Evolutionary conservation across 768 basidiomycete genomes (phyloP), one percentile per base, ranked within the genome.

Genomic region (Neoboletus subvelutipes): DNA sequence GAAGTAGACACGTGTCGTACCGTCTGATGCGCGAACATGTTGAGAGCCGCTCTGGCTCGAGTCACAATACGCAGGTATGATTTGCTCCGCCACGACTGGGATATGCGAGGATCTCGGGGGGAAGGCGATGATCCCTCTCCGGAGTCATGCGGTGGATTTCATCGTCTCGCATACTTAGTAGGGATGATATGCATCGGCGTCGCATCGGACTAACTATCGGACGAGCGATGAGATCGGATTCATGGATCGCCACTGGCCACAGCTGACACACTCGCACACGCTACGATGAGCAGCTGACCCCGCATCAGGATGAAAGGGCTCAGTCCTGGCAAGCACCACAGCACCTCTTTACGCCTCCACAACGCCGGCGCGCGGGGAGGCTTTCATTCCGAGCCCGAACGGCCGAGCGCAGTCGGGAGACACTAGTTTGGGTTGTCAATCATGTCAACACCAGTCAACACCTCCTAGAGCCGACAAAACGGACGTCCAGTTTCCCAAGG

Each of bases 201-300:
- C 40, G 17, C 39, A 49, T 51, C 62, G 62, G 50, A 49, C 22
- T 60, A 42, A 36, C 49, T 34, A 49, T 51, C 62, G 62, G 50
- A 49, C 22, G 61, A 42, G 41, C 49, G 55, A 39, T 47, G 34
- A 20, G 7, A 48, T 57, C 60, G 60, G 59, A 11, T 1, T 7
- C 34, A 6, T 36, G 34, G 15, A 17, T n/a, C 31, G 11, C 41
- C 41, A 15, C 1, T 34, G n/a, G n/a, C 39, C n/a, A 10, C n/a
- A n/a, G 34, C 34, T 36, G 22, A 34, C 33, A 17, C 12, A n/a
- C 41, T 17, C 5, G 28, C 28, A 6, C 28, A 13, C 31, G 24
- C 39, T 41, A 18, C n/a, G 15, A 20, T 24, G 39, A 33, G 34
- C 22, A 34, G 13, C 22, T 7, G 22, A 15, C 8, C 40, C 45